Evolutionary conservation across 208 protist genomes (phyloP), one percentile per base, ranked within the genome.

Genomic region (Angomonas ambiguus): DNA sequence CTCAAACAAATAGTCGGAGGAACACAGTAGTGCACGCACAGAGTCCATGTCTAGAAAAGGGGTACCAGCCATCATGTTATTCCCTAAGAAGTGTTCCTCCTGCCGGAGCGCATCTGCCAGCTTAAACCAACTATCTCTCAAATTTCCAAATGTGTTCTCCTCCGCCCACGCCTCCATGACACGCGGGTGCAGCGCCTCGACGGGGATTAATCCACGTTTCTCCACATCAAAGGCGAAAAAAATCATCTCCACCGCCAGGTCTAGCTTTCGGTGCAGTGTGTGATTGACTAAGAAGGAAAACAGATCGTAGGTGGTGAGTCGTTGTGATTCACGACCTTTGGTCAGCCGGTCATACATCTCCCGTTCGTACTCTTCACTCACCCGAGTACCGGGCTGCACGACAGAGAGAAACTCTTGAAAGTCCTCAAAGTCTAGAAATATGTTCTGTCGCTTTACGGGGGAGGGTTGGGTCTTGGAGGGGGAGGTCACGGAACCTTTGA

Each of bases 151-250:
- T 1, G 84, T 80, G 72, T 79, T 77, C 35, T 79, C 56, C 58
- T 82, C 74, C 2, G 87, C 81, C 81, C 84, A 93, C 8, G 81
- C 84, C 22, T 24, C 10, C 16, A 93, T 3, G 10, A 86, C 76
- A 18, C 62, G 42, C 11, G 79, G 64, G 20, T 72, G 72, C 27
- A 93, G 63, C 48, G 71, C 76, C 49, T 83, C 79, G 11, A 72
- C 51, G 1, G 84, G 78, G 8, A 93, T 80, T 2, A 76, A 53
- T 0, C 76, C 82, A 4, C 69, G 65, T 16, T 60, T 32, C 0
- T 87, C 80, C 0, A 67, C 42, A 55, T 88, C 87, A 58, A 93
- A 93, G 33, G 80, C 80, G 18, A 51, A 67, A 45, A 93, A 91
- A 51, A 93, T 71, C 22, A 79, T 77, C 0, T 35, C 51, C 28